Percentiles rank a stretch among this genome's conserved stretches.
These are phyloP conservation scores for Pythium phragmiticola DNA, from an alignment of 352 stramenopile genomes.

Conservation along the genomic window DNA sequence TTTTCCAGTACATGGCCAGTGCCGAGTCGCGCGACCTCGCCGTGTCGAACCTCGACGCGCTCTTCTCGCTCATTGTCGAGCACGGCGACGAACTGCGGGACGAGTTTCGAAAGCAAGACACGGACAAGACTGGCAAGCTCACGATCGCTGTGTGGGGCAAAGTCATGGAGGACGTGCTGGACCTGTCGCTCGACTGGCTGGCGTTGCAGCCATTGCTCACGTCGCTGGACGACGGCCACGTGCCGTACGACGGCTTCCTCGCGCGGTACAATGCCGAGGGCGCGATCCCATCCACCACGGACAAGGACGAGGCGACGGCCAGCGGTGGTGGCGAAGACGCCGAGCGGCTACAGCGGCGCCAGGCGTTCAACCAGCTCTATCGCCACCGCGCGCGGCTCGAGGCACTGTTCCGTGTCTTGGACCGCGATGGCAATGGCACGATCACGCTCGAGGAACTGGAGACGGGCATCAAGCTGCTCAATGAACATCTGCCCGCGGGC, in stretches of 20 bases:
- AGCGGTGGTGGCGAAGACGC: conserved; percentile 25
- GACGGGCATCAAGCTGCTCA: conserved; percentile 76
- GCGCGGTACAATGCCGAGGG: conserved; percentile 73
- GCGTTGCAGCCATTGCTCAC: conserved; percentile 75
- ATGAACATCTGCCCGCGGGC: conserved; percentile 67
- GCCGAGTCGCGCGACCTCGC: conserved; percentile 78
- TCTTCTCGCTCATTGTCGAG: conserved; percentile 86
- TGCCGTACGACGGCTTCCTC: conserved; percentile 77
- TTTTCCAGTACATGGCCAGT: conserved; percentile 89
- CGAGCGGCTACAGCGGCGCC: conserved; percentile 51
- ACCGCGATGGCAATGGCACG: conserved; percentile 79
- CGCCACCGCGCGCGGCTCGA: conserved; percentile 77
- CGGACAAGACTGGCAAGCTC: conserved; percentile 39
- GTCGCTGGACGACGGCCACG: conserved; percentile 61
- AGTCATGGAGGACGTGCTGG: conserved; percentile 79
- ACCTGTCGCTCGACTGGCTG: conserved; percentile 78
- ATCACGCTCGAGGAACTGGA: conserved; percentile 83
- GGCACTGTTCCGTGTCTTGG: conserved; percentile 80
- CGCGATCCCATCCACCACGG: conserved; percentile 15
- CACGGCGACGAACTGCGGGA: conserved; percentile 60
- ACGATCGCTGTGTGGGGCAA: conserved; percentile 49
- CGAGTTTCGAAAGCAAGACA: conserved; percentile 62
- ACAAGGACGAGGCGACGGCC: background rate
- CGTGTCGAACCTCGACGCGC: conserved; percentile 75
- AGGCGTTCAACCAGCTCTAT: conserved; percentile 82